Evolutionary conservation across 108 stramenopile genomes (phyloP).

Genomic region (Nannochloropsis granulata): DNA sequence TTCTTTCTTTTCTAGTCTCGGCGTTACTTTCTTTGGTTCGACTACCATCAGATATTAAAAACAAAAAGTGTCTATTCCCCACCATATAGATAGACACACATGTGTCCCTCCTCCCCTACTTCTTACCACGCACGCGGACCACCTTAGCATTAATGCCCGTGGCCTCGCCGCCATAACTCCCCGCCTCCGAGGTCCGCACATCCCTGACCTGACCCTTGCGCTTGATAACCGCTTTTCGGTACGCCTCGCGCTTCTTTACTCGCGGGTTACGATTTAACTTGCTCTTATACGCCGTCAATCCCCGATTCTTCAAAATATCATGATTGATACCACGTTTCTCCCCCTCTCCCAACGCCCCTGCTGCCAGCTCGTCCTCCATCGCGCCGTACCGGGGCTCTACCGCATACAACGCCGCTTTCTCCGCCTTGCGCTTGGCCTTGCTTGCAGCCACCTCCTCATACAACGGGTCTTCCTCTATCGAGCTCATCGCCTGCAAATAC

Average conservation of each 20-base stretch:
- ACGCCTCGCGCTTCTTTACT: constrained; percentile 89
- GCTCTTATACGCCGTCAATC: constrained; percentile 85
- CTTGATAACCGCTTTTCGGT: constrained; percentile 73
- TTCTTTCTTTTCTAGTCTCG: no score
- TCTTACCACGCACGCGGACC: constrained; percentile 1
- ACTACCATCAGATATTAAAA: no score
- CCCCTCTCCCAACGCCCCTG: constrained; percentile 14
- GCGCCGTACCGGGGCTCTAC: constrained; percentile 24
- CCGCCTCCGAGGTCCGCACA: constrained; percentile 43
- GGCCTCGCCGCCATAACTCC: constrained; percentile 20
- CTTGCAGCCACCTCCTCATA: neutral
- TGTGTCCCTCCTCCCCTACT: no score
- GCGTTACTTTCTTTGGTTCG: no score
- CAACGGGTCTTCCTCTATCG: neutral
- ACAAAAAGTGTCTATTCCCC: no score
- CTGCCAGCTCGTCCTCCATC: constrained; percentile 20
- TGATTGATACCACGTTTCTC: constrained; percentile 56
- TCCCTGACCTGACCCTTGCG: constrained; percentile 87
- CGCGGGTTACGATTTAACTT: constrained; percentile 93
- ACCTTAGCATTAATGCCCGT: constrained; percentile 29
- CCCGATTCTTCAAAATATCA: constrained; percentile 78
- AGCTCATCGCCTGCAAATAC: neutral
- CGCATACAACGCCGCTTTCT: constrained; percentile 25
- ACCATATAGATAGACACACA: no score
- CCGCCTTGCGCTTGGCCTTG: neutral